Conservation (phyloP, 2,329 filamentous ascomycete species). For the Pseudocercospora pini-densiflorae region DNA sequence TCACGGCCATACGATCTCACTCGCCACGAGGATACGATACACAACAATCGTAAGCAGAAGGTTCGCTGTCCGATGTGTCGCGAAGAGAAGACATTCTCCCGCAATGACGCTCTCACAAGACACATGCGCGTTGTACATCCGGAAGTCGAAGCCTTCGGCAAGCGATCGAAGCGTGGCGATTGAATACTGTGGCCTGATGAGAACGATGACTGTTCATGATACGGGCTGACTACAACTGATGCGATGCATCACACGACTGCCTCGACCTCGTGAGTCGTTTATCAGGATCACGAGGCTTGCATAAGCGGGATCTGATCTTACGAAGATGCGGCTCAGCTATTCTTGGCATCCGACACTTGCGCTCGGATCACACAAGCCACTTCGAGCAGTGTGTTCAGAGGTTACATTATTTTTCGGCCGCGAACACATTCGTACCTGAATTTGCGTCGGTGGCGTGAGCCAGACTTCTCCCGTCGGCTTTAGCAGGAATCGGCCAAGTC, state of each 20-base stretch:
- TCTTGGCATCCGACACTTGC: conserved; percentile 8
- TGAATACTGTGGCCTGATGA: conserved; percentile 11
- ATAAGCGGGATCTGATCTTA: conserved; percentile 17
- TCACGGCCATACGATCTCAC: conserved; percentile 96
- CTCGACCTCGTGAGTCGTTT: conserved; percentile 3
- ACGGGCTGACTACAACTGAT: conserved; percentile 7
- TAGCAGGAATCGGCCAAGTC: conserved; percentile 3
- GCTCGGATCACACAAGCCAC: not conserved
- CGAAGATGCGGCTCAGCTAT: conserved; percentile 17
- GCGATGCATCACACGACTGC: not conserved
- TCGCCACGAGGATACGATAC: conserved; percentile 95
- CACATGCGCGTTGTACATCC: conserved; percentile 96
- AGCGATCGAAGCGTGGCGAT: conserved; percentile 51
- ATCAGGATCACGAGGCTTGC: conserved; percentile 7
- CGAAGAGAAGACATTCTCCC: conserved; percentile 95
- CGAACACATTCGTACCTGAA: conserved; percentile 2
- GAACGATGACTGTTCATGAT: not conserved
- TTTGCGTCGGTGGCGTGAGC: conserved; percentile 6
- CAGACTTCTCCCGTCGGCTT: conserved; percentile 4
- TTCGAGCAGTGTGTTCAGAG: not conserved
- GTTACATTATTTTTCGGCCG: conserved; percentile 5
- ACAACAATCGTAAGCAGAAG: conserved; percentile 93
- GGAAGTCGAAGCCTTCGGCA: conserved; percentile 80
- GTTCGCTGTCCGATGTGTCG: conserved; percentile 91
- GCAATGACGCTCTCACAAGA: conserved; percentile 89